A percentile compares a stretch with the other conserved stretches of the same genome.
Evolutionary conservation across 176 grass and related monocot species (phyloP).

Genomic region (Zoysia pacifica): DNA sequence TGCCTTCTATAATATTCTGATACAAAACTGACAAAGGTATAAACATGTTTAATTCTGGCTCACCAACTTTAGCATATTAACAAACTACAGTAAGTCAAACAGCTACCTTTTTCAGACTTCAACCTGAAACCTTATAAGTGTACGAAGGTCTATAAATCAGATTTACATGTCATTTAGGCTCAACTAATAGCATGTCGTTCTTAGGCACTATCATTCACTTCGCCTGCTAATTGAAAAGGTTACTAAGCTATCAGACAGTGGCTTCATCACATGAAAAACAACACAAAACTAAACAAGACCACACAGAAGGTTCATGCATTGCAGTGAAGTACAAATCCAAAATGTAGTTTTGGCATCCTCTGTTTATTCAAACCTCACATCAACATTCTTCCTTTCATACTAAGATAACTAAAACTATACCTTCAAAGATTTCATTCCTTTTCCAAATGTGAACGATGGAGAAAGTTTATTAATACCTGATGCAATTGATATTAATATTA

Average conservation of each 20-base stretch:
- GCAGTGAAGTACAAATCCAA: conserved; percentile 11
- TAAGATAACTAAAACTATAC: conserved; percentile 22
- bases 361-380: conserved; percentile 7
- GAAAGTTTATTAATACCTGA: conserved; percentile 33
- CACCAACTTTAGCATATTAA: background rate
- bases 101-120: background rate
- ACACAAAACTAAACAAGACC: background rate
- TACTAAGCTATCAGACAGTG: background rate
- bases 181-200: background rate
- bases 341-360: conserved; percentile 10
- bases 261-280: conserved; percentile 11
- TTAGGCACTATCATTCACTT: background rate
- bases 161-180: background rate
- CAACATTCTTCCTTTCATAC: background rate
- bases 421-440: conserved; percentile 40
- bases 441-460: conserved; percentile 35
- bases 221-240: background rate
- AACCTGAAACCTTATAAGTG: conserved; percentile 16
- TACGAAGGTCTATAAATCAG: background rate
- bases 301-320: conserved; percentile 4
- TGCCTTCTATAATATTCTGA: background rate
- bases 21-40: conserved; percentile 12
- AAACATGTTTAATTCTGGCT: background rate
- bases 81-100: conserved; percentile 21
- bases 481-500: conserved; percentile 38